Base-by-base conservation (phyloP, 768 basidiomycete genomes). In the Amanita rubescens region DNA sequence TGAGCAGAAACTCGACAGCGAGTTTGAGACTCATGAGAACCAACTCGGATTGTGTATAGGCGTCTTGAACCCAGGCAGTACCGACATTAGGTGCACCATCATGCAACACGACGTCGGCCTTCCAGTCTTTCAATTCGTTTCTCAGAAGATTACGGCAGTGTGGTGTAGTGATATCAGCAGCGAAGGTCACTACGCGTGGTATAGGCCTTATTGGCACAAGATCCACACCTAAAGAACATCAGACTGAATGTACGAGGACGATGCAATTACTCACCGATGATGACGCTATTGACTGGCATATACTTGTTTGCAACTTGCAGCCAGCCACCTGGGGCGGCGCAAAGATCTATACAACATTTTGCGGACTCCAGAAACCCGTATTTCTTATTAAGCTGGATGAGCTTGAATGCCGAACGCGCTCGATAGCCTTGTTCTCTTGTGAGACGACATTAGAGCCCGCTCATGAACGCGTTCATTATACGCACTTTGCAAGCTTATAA, bases 1-100 rank as follows among this genome's bases (percentile, higher is more conserved):
- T 93, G 25, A 75, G 73, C 54, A 99, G 78, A 65, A 98, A 98
- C 62, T 97, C 94, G 50, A 91, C 92, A 8, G 95, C 94, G 43
- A 98, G 81, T 70, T 94, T 96, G 62, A 97, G 72, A 70, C 85
- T 87, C 87, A 89, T 94, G 55, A 98, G 78, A 49, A 97, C 96
- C 55, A 98, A 84, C 68, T 99, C 96, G 27, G 92, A 92, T 65
- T 99, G 96, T 57, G 83, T 82, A 74, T 94, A 99, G 0, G 96
- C 96, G 70, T 99, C 96, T 67, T 98, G 96, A 59, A 97, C 82
- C 96, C 96, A 99, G 11, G 96, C 96, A 10, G 92, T 91, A 75
- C 96, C 96, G 67, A 99, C 96, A 67, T 99, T 99, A 20, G 96
- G 96, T 37, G 96, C 96, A 74, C 96, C 96, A 69, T 99, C 96